Percentiles rank a stretch among this genome's conserved stretches.
These are phyloP conservation scores for Cryptosporidium viatorum DNA, from an alignment of 169 alveolate genomes.

Conservation along the genomic window DNA sequence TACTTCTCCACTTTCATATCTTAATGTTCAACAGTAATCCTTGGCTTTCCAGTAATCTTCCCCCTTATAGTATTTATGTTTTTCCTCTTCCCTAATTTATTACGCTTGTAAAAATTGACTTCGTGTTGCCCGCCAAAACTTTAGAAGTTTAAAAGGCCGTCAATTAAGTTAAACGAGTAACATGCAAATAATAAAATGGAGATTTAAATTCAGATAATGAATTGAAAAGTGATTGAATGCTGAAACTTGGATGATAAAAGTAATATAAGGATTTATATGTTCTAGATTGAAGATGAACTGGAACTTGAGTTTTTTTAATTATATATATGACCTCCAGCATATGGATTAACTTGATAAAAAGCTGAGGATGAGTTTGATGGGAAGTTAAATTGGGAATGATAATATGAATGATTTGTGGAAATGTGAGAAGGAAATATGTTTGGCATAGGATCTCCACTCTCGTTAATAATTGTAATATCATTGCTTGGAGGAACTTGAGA, in stretches of 20 bases:
- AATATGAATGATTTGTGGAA: background rate
- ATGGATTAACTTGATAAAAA: slow-evolving; percentile 64
- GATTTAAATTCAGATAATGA: background rate
- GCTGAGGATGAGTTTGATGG: slow-evolving; percentile 2
- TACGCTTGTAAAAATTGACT: slow-evolving; percentile 3
- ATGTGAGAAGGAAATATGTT: slow-evolving; percentile 17
- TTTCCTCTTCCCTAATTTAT: background rate
- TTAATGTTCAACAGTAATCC: background rate
- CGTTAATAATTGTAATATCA: background rate
- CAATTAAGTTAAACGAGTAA: background rate
- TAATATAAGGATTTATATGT: background rate
- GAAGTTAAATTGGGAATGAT: slow-evolving; percentile 1
- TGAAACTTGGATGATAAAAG: background rate
- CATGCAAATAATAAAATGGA: background rate
- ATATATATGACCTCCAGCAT: background rate
- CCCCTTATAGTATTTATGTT: background rate
- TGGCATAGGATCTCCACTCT: slow-evolving; percentile 23
- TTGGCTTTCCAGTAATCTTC: background rate
- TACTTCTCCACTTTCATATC: slow-evolving; percentile 1
- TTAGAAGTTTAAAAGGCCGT: background rate
- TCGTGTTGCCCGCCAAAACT: background rate
- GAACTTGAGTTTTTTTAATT: background rate
- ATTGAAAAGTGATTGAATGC: background rate
- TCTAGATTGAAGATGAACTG: background rate
- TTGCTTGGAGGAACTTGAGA: slow-evolving; percentile 22